Evolutionary conservation across 2,329 filamentous ascomycete species (phyloP).

Genomic region (Trichoderma sp.): DNA sequence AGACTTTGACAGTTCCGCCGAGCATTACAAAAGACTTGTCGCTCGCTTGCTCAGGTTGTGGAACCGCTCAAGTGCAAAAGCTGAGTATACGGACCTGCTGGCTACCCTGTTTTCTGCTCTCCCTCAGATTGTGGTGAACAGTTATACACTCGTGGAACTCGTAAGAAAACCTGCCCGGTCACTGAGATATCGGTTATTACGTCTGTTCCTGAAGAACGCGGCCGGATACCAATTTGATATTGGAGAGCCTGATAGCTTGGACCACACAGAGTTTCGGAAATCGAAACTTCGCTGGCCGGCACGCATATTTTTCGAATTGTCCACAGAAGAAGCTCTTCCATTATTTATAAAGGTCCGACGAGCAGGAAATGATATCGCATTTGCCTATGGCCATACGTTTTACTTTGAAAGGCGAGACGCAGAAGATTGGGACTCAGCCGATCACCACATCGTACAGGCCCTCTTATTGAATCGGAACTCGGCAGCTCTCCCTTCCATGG

Average conservation of each 20-base stretch:
- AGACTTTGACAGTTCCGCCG: not conserved
- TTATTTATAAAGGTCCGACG: constrained; percentile 1
- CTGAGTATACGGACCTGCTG: not conserved
- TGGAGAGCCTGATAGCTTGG: constrained; percentile 22
- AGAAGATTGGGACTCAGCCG: not conserved
- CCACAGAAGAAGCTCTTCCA: not conserved
- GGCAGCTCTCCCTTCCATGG: not conserved
- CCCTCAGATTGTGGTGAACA: not conserved
- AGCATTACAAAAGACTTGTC: not conserved
- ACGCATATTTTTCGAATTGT: not conserved
- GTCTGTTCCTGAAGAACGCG: constrained; percentile 30
- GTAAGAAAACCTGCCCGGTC: not conserved
- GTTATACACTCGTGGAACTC: not conserved
- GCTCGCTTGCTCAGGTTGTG: not conserved
- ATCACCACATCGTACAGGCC: not conserved
- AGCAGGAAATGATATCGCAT: not conserved
- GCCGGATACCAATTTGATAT: constrained; percentile 30
- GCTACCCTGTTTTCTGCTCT: not conserved
- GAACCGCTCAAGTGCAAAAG: not conserved
- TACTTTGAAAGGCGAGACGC: not conserved
- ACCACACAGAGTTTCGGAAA: not conserved
- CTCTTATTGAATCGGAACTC: not conserved
- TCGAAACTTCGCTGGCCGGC: not conserved
- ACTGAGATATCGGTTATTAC: constrained; percentile 31
- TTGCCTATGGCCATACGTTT: not conserved